Percentiles rank a stretch among this genome's conserved stretches.
Conservation (phyloP, 768 basidiomycete species). For the Leucocoprinus birnbaumii region DNA sequence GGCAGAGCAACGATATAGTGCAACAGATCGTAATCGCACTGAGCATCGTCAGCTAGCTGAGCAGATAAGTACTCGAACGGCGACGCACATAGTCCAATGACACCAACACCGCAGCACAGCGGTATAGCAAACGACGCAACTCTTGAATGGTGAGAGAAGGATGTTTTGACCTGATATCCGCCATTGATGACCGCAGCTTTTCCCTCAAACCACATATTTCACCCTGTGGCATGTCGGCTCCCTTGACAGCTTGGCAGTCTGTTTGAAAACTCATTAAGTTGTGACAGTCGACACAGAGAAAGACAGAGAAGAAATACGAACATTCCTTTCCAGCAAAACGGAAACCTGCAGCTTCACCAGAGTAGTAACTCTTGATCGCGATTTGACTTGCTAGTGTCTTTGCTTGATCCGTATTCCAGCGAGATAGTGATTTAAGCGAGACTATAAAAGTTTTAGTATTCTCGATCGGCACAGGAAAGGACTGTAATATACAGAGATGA, state of each 20-base stretch:
- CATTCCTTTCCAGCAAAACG: slow-evolving; percentile 66
- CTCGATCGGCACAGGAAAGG: background rate
- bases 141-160: slow-evolving; percentile 79
- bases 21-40: slow-evolving; percentile 86
- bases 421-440: slow-evolving; percentile 50
- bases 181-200: slow-evolving; percentile 64
- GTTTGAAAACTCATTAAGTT: slow-evolving; percentile 57
- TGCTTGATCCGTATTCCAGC: slow-evolving; percentile 77
- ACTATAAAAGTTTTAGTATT: slow-evolving; percentile 30
- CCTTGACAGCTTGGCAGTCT: slow-evolving; percentile 44
- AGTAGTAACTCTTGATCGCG: slow-evolving; percentile 87
- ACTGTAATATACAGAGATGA: slow-evolving; percentile 58
- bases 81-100: slow-evolving; percentile 58
- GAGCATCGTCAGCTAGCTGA: too few relatives aligned
- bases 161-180: slow-evolving; percentile 68
- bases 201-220: slow-evolving; percentile 66
- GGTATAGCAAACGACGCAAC: slow-evolving; percentile 80
- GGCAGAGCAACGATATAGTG: slow-evolving; percentile 87
- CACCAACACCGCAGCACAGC: slow-evolving; percentile 81
- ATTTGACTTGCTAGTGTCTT: slow-evolving; percentile 83
- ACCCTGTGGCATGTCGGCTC: slow-evolving; percentile 45
- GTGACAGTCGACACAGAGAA: too few relatives aligned
- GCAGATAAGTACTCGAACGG: background rate
- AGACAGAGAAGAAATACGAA: too few relatives aligned
- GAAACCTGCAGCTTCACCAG: slow-evolving; percentile 83